phyloP scores from a whole-genome alignment of 805 yeast species.

The Wickerhamomyces kurtzmanii region DNA sequence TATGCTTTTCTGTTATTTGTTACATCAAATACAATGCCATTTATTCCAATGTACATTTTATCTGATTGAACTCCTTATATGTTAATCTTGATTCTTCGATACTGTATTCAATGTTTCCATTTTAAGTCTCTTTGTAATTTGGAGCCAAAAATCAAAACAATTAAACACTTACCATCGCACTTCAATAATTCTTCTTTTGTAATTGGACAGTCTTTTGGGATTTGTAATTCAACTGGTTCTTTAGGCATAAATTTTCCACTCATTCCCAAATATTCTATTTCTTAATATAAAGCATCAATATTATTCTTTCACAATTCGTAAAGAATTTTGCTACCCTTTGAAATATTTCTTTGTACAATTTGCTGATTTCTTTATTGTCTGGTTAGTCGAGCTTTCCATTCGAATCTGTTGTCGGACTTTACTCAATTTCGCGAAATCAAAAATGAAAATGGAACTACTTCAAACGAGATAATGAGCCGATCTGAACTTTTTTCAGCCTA shows the following conservation, averaged over 20 bases:
- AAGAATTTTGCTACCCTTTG: no score
- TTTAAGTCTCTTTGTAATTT: slow-evolving; percentile 1
- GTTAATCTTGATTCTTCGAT: neutral
- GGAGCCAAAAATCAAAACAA: no score
- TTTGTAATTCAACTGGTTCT: slow-evolving; percentile 36
- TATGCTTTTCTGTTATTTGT: slow-evolving; percentile 53
- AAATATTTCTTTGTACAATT: no score
- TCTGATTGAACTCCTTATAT: slow-evolving; percentile 27
- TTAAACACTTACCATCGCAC: slow-evolving; percentile 35
- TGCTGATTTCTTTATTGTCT: no score
- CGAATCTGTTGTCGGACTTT: no score
- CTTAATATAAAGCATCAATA: neutral
- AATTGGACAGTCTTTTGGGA: slow-evolving; percentile 37
- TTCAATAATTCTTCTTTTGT: slow-evolving; percentile 30
- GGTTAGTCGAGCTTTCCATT: no score
- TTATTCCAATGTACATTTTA: slow-evolving; percentile 61
- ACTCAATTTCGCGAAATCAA: no score
- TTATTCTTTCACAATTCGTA: no score
- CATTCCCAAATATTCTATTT: slow-evolving; percentile 8
- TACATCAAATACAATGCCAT: slow-evolving; percentile 75
- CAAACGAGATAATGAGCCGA: no score
- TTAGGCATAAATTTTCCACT: slow-evolving; percentile 43
- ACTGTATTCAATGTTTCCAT: neutral
- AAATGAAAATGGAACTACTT: no score
- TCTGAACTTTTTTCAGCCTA: no score